These are phyloP conservation scores for Monilinia polystroma DNA, from an alignment of 2,329 filamentous ascomycete species.

Conservation along the genomic window DNA sequence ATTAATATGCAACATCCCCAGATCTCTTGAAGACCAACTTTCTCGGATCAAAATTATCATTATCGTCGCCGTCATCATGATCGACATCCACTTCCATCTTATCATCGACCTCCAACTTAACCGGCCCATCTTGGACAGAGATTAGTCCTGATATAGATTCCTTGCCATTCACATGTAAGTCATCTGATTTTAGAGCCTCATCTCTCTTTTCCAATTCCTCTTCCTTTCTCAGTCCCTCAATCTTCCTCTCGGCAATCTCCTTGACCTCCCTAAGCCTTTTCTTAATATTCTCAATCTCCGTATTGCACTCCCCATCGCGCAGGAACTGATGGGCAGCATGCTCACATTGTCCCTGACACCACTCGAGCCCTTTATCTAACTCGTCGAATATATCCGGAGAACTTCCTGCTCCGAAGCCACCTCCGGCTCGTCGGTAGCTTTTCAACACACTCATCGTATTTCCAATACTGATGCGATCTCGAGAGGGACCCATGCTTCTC, in stretches of 20 bases:
- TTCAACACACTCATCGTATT: conserved; percentile 32
- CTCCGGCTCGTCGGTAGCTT: conserved; percentile 32
- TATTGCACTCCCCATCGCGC: conserved; percentile 80
- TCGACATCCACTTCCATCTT: conserved; percentile 33
- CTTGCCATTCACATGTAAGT: not conserved
- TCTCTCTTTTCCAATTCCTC: conserved; percentile 23
- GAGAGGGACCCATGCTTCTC: conserved; percentile 42
- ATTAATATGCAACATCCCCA: conserved; percentile 29
- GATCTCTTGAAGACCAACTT: conserved; percentile 37
- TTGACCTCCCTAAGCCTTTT: conserved; percentile 51
- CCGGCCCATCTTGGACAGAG: not conserved
- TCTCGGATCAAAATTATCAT: conserved; percentile 24
- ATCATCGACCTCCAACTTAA: conserved; percentile 31
- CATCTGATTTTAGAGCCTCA: conserved; percentile 21
- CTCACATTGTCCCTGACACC: conserved; percentile 79
- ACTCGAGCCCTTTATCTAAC: conserved; percentile 75
- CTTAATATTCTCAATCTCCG: conserved; percentile 67
- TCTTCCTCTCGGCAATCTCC: conserved; percentile 42
- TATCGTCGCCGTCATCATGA: conserved; percentile 32
- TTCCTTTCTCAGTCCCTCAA: conserved; percentile 32
- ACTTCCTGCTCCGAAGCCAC: conserved; percentile 22
- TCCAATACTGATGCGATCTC: conserved; percentile 31
- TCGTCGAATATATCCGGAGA: conserved; percentile 61
- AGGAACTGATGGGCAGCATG: conserved; percentile 85
- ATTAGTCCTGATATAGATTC: not conserved